A percentile compares a stretch with the other conserved stretches of the same genome.
Evolutionary conservation across 768 basidiomycete genomes (phyloP).

Genomic region (Russula emetica): DNA sequence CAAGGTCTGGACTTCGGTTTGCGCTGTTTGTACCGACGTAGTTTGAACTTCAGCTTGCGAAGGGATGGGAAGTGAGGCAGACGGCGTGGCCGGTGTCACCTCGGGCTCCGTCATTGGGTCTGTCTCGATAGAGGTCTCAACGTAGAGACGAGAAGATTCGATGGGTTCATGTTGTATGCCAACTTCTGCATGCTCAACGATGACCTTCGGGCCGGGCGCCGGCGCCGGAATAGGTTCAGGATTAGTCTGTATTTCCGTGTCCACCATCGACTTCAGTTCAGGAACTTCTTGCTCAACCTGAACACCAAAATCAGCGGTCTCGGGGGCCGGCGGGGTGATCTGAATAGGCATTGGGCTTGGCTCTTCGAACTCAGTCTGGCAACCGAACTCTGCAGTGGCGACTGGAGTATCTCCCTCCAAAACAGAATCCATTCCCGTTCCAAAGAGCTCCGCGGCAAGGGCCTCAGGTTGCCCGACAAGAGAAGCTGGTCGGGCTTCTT

Average conservation of each 20-base stretch:
- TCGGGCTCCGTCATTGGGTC: conserved; percentile 31
- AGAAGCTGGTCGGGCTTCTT: conserved; percentile 65
- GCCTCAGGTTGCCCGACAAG: conserved; percentile 70
- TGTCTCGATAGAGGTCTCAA: conserved; percentile 24
- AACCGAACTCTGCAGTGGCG: conserved; percentile 57
- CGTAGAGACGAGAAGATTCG: conserved; percentile 31
- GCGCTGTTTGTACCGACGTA: conserved; percentile 31
- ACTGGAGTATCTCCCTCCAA: conserved; percentile 36
- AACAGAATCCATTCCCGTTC: conserved; percentile 44
- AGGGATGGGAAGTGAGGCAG: conserved; percentile 14
- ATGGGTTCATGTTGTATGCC: conserved; percentile 47
- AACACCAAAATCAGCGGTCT: conserved; percentile 34
- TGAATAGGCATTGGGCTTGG: conserved; percentile 33
- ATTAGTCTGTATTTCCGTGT: conserved; percentile 36
- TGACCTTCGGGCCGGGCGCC: conserved; percentile 2
- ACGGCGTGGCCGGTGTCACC: conserved; percentile 11
- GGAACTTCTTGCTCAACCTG: conserved; percentile 33
- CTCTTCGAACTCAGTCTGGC: conserved; percentile 58
- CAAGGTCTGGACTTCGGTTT: conserved; percentile 37
- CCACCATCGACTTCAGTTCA: conserved; percentile 23
- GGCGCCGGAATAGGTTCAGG: conserved; percentile 23
- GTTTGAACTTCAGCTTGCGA: conserved; percentile 40
- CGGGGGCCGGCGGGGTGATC: conserved; percentile 31
- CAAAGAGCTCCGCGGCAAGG: conserved; percentile 58
- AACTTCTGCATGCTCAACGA: conserved; percentile 40